Evolutionary conservation across 1,139 yeast species (phyloP).

Genomic region (Sugiyamaella novakii): DNA sequence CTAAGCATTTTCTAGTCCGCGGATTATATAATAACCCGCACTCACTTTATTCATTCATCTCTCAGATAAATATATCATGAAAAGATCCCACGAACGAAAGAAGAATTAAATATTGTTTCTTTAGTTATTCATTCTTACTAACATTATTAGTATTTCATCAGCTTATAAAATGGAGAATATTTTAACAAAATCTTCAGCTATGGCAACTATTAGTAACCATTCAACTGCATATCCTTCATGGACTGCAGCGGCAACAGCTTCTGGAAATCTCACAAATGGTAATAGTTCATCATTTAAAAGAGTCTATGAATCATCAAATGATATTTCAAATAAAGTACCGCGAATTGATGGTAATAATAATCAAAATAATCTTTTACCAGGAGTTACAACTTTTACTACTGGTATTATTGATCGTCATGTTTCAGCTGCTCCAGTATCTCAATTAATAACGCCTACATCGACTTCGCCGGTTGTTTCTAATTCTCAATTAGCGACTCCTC

Average conservation of each 20-base stretch:
- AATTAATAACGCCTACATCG: conserved; percentile 1
- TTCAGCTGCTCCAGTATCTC: conserved; percentile 8
- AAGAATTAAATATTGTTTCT: neutral
- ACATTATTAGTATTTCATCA: no score
- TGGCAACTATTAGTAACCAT: neutral
- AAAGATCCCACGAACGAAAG: neutral
- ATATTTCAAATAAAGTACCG: neutral
- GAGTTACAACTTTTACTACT: conserved; percentile 6
- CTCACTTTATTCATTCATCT: neutral
- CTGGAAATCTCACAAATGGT: neutral
- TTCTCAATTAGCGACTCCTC: neutral
- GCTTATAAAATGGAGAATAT: conserved; percentile 1
- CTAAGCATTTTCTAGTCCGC: neutral
- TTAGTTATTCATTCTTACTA: neutral
- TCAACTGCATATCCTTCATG: conserved; percentile 6
- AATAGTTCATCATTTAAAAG: neutral
- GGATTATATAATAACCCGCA: no score
- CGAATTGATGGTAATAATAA: neutral
- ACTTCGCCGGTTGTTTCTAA: neutral
- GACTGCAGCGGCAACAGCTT: neutral
- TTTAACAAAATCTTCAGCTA: neutral
- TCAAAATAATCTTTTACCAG: conserved; percentile 2
- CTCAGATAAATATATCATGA: neutral
- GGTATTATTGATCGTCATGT: neutral
- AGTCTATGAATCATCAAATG: neutral